Conservation (phyloP, 2,329 filamentous ascomycete genomes). For the Talaromyces sp. region DNA sequence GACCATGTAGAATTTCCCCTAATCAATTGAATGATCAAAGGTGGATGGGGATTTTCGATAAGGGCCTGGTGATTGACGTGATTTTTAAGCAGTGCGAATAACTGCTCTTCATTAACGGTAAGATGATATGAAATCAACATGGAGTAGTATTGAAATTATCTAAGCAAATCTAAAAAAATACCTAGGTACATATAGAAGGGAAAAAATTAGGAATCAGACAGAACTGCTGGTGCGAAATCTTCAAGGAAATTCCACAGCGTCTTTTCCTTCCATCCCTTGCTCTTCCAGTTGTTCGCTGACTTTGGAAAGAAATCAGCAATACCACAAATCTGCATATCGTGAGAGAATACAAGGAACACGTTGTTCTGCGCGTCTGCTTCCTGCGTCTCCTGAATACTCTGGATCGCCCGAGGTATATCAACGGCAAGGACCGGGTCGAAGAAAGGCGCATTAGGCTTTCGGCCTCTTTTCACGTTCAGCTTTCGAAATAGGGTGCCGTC, state of each 20-base stretch:
- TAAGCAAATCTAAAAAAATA: no score
- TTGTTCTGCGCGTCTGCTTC: conserved; percentile 23
- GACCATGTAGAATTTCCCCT: no score
- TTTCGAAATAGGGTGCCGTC: background rate
- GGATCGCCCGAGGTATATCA: background rate
- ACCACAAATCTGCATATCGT: conserved; percentile 23
- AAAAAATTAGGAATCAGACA: background rate
- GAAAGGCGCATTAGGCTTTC: conserved; percentile 4
- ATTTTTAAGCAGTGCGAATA: no score
- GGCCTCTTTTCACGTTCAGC: background rate
- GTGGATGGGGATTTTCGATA: background rate
- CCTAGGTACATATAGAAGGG: no score
- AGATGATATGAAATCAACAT: no score
- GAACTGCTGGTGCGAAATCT: background rate
- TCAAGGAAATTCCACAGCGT: conserved; percentile 1
- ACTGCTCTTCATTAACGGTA: no score
- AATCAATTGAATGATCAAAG: background rate
- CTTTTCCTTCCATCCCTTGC: conserved; percentile 3
- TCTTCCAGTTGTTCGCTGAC: conserved; percentile 9
- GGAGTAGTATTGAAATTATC: background rate
- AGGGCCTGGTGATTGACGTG: no score
- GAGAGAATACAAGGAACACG: conserved; percentile 28
- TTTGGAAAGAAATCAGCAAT: conserved; percentile 26
- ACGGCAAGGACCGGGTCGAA: conserved; percentile 6
- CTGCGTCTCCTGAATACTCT: conserved; percentile 13